A percentile compares a stretch with the other conserved stretches of the same genome.
Conservation (phyloP, 441 rosid species). For the Corymbia citriodora region DNA sequence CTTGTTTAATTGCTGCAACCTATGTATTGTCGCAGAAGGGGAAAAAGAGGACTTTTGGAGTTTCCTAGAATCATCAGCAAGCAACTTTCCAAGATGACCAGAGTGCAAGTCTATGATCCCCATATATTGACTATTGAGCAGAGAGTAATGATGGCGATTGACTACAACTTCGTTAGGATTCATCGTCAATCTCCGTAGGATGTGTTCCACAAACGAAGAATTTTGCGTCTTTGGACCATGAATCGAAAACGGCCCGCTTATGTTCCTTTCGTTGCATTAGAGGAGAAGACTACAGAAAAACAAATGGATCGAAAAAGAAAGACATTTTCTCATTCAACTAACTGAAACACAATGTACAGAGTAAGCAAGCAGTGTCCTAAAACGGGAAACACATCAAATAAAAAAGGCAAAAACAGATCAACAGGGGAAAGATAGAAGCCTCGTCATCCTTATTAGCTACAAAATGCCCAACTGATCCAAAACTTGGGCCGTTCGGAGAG, state of each 20-base stretch:
- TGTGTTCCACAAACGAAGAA: neutral
- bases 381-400: neutral
- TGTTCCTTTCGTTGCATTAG: neutral
- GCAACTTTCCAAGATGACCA: neutral
- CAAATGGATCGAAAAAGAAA: neutral
- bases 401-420: neutral
- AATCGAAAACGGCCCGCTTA: neutral
- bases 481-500: slow-evolving; percentile 24
- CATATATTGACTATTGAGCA: neutral
- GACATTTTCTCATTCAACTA: neutral
- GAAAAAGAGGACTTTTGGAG: neutral
- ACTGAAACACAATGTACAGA: neutral
- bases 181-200: neutral
- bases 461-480: slow-evolving; percentile 44
- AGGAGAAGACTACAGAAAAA: neutral
- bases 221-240: neutral
- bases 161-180: neutral
- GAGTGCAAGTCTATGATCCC: neutral
- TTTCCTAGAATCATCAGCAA: neutral
- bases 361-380: neutral
- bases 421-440: slow-evolving; percentile 22
- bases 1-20: neutral
- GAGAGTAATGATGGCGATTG: neutral
- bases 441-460: slow-evolving; percentile 50
- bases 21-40: neutral